Conservation (phyloP, 441 rosid genomes). For the Euphorbia schlechtendalii region DNA sequence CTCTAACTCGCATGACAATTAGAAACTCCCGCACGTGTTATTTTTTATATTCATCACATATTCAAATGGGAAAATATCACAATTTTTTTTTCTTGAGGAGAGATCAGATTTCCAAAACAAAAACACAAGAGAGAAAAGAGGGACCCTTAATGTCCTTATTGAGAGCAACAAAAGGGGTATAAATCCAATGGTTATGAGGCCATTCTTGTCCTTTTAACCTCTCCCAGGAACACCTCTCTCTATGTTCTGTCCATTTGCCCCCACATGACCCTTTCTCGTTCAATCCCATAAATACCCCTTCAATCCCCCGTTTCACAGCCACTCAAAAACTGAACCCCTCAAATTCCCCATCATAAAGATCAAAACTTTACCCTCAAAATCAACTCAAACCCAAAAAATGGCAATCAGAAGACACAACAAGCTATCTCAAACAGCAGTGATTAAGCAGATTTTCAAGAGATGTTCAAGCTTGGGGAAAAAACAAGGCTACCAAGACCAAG, state of each 20-base stretch:
- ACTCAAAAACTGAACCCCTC: neutral
- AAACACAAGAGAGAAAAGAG: neutral
- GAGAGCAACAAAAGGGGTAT: slow-evolving; percentile 25
- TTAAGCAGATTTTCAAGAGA: slow-evolving; percentile 77
- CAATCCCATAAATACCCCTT: slow-evolving; percentile 39
- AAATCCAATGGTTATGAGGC: slow-evolving; percentile 18
- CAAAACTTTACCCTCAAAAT: neutral
- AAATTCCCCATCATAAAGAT: neutral
- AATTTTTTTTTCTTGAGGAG: too few relatives aligned
- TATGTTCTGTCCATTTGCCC: slow-evolving; percentile 30
- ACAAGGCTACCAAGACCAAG: slow-evolving; percentile 46
- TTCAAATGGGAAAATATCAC: too few relatives aligned
- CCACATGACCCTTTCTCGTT: slow-evolving; percentile 28
- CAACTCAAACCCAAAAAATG: slow-evolving; percentile 9
- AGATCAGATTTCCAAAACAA: too few relatives aligned
- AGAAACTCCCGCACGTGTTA: too few relatives aligned
- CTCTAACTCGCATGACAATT: too few relatives aligned
- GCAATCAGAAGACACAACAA: slow-evolving; percentile 50
- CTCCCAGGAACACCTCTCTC: slow-evolving; percentile 39
- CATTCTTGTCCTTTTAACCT: slow-evolving; percentile 29
- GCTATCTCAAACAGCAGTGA: slow-evolving; percentile 57
- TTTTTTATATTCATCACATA: neutral
- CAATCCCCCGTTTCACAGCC: slow-evolving; percentile 14
- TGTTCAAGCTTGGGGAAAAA: slow-evolving; percentile 89
- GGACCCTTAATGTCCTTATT: slow-evolving; percentile 30